These are phyloP conservation scores for Crithidia brevicula DNA, from an alignment of 208 protist species.

Conservation along the genomic window DNA sequence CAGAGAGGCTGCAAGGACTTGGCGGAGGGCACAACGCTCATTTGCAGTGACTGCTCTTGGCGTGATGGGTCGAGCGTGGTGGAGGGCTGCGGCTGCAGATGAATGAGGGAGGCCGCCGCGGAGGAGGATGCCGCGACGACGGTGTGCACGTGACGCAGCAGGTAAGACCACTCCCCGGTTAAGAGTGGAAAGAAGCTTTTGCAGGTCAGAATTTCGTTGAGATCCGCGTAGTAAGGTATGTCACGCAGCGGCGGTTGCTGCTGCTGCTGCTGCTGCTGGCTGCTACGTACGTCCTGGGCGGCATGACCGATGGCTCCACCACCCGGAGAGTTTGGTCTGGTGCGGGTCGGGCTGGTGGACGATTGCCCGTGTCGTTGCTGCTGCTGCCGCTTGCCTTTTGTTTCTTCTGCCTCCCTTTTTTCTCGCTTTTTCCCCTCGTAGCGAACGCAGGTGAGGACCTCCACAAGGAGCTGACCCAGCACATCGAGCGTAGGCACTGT, in stretches of 20 bases:
- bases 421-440: not conserved
- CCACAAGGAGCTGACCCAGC: constrained; percentile 29
- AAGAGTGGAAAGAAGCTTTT: constrained; percentile 8
- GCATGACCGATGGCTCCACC: not conserved
- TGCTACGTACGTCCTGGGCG: not conserved
- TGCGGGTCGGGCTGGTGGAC: not conserved
- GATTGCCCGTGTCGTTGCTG: not conserved
- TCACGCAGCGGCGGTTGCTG: not conserved
- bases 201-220: not conserved
- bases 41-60: not conserved
- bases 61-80: not conserved
- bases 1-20: constrained; percentile 5
- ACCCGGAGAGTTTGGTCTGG: not conserved
- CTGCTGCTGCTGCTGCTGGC: not conserved
- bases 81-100: not conserved
- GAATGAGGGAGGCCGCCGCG: not conserved
- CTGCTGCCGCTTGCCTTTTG: not conserved
- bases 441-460: constrained; percentile 23
- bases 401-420: not conserved
- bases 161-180: constrained; percentile 17
- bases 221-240: not conserved
- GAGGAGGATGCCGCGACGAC: not conserved
- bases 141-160: constrained; percentile 1
- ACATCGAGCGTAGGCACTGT: constrained; percentile 32
- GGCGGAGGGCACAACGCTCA: constrained; percentile 16